Conservation (phyloP, 306 rosid species). For the Cicer yamashitae region DNA sequence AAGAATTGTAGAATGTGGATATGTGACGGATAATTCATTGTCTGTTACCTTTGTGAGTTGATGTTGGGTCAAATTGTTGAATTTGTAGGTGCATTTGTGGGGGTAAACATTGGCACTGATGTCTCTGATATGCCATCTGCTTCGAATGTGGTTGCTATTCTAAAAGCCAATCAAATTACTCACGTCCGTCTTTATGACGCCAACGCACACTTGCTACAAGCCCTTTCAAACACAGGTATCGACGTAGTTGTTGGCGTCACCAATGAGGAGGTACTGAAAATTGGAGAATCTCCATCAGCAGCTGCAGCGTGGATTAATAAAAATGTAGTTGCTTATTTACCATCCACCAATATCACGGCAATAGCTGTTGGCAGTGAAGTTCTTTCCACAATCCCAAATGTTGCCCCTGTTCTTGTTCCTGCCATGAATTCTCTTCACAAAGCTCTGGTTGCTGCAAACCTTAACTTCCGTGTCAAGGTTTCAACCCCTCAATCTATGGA, state of each 20-base stretch:
- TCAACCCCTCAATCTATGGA: slow-evolving; percentile 97
- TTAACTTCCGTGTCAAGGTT: slow-evolving; percentile 79
- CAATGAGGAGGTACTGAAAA: slow-evolving; percentile 80
- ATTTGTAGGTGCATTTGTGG: slow-evolving; percentile 87
- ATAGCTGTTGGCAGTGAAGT: slow-evolving; percentile 97
- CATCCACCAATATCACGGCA: slow-evolving; percentile 87
- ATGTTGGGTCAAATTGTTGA: slow-evolving; percentile 43
- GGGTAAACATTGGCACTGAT: slow-evolving; percentile 89
- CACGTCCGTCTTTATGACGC: slow-evolving; percentile 90
- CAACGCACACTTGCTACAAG: slow-evolving; percentile 74
- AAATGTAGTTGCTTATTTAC: slow-evolving; percentile 84
- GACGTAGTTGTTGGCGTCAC: slow-evolving; percentile 87
- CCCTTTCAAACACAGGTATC: slow-evolving; percentile 77
- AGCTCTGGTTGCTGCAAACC: slow-evolving; percentile 87
- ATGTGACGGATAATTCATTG: slow-evolving; percentile 23
- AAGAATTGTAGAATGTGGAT: slow-evolving; percentile 20
- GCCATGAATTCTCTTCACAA: slow-evolving; percentile 92
- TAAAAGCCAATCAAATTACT: slow-evolving; percentile 76
- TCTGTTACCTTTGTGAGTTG: slow-evolving; percentile 36
- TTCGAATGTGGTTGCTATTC: slow-evolving; percentile 69
- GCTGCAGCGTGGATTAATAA: slow-evolving; percentile 96
- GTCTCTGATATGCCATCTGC: slow-evolving; percentile 82
- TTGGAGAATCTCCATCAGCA: slow-evolving; percentile 83
- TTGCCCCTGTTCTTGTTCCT: slow-evolving; percentile 83
- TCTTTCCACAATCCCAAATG: slow-evolving; percentile 79